A percentile compares a stretch with the other conserved stretches of the same genome.
phyloP scores from a whole-genome alignment of 352 stramenopile genomes.

The Globisporangium uncinulatum region DNA sequence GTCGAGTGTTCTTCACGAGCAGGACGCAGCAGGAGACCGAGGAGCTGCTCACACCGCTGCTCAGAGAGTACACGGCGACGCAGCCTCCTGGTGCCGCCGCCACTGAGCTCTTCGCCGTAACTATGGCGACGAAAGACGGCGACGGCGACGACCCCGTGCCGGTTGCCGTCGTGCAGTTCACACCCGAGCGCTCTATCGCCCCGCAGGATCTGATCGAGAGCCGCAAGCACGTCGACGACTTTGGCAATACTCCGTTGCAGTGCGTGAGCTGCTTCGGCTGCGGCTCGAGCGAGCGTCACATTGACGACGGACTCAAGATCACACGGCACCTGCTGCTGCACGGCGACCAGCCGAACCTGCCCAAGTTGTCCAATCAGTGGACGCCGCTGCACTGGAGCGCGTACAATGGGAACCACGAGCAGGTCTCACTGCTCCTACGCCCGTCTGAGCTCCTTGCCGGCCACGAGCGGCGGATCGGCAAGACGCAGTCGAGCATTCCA shows the following conservation, averaged over 20 bases:
- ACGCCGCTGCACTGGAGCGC: constrained; percentile 70
- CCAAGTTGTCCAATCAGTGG: constrained; percentile 66
- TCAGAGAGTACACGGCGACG: constrained; percentile 11
- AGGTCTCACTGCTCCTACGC: constrained; percentile 49
- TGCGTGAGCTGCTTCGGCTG: constrained; percentile 78
- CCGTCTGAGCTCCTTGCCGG: constrained; percentile 14
- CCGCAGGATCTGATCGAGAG: constrained; percentile 44
- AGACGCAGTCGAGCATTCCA: constrained; percentile 51
- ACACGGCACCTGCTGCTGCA: constrained; percentile 47
- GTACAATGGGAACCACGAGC: constrained; percentile 71
- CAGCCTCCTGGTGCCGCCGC: not conserved
- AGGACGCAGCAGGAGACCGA: constrained; percentile 33
- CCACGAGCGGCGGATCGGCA: constrained; percentile 11
- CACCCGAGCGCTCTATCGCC: constrained; percentile 27
- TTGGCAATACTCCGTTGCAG: constrained; percentile 75
- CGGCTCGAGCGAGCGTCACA: constrained; percentile 46
- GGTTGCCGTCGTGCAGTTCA: constrained; percentile 41
- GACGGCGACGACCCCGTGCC: constrained; percentile 27
- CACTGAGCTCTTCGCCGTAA: constrained; percentile 30
- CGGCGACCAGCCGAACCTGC: constrained; percentile 64
- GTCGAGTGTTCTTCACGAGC: constrained; percentile 61
- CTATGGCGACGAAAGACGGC: constrained; percentile 39
- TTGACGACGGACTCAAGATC: constrained; percentile 63
- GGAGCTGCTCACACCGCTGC: constrained; percentile 36
- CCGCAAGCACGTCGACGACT: constrained; percentile 51